Percentiles rank a stretch among this genome's conserved stretches.
Conservation (phyloP, 164 flowering plant genomes). For the Stephania yunnanensis region DNA sequence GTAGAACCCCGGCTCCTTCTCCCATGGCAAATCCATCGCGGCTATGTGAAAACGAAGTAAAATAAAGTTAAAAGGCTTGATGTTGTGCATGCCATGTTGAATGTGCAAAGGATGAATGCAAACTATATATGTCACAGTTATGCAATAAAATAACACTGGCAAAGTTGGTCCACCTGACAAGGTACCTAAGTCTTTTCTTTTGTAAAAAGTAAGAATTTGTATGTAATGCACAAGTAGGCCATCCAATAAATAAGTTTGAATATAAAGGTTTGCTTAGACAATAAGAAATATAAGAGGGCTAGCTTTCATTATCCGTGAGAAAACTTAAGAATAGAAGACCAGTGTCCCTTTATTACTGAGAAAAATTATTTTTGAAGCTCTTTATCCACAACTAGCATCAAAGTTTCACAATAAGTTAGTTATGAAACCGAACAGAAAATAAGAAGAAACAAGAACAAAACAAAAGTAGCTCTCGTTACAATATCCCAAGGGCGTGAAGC, state of each 20-base stretch:
- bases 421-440: background rate
- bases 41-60: constrained; percentile 34
- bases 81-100: background rate
- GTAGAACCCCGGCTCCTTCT: constrained; percentile 94
- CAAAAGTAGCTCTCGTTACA: constrained; percentile 32
- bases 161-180: background rate
- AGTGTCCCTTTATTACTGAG: background rate
- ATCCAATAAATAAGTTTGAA: background rate
- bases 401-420: background rate
- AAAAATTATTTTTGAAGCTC: background rate
- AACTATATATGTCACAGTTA: background rate
- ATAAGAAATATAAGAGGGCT: background rate
- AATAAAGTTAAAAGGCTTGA: background rate
- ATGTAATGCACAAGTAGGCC: background rate
- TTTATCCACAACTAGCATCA: background rate
- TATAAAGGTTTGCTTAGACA: background rate
- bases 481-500: constrained; percentile 99
- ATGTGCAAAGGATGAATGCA: background rate
- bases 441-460: background rate
- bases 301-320: no score
- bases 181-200: background rate
- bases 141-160: background rate
- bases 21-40: constrained; percentile 99
- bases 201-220: background rate
- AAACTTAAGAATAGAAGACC: no score